A percentile compares a stretch with the other conserved stretches of the same genome.
Evolutionary conservation across 768 basidiomycete species (phyloP).

Genomic region (Agaricus bisporus): DNA sequence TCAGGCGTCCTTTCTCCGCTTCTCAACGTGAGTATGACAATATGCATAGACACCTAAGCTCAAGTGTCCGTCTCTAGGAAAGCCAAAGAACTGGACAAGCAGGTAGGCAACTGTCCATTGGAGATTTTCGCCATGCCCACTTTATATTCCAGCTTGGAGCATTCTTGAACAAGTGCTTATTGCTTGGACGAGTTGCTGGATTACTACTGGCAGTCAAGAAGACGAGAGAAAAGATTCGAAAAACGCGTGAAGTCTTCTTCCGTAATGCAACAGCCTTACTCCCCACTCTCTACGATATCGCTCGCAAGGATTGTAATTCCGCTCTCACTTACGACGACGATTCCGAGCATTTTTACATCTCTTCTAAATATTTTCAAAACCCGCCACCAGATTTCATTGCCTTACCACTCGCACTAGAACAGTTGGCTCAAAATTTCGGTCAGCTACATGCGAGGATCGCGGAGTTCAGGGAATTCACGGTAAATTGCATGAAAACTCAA

Average conservation of each 20-base stretch:
- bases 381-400: background rate
- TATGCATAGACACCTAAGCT: background rate
- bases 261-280: constrained; percentile 4
- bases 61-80: background rate
- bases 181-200: constrained; percentile 5
- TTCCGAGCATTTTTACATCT: constrained; percentile 2
- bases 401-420: constrained; percentile 2
- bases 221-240: background rate
- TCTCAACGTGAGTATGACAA: background rate
- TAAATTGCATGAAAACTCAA: background rate
- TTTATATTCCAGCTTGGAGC: background rate
- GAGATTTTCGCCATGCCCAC: background rate
- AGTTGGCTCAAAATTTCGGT: constrained; percentile 3
- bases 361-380: background rate
- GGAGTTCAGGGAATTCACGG: constrained; percentile 7
- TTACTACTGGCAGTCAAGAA: constrained; percentile 4
- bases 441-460: background rate
- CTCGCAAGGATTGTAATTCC: background rate
- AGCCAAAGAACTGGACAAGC: constrained; percentile 1
- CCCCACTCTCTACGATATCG: constrained; percentile 2
- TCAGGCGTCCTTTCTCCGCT: background rate
- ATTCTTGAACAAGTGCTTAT: background rate
- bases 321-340: background rate
- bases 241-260: constrained; percentile 8
- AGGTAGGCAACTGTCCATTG: background rate